Conservation (phyloP, 768 basidiomycete species). For the Agaricus bisporus region DNA sequence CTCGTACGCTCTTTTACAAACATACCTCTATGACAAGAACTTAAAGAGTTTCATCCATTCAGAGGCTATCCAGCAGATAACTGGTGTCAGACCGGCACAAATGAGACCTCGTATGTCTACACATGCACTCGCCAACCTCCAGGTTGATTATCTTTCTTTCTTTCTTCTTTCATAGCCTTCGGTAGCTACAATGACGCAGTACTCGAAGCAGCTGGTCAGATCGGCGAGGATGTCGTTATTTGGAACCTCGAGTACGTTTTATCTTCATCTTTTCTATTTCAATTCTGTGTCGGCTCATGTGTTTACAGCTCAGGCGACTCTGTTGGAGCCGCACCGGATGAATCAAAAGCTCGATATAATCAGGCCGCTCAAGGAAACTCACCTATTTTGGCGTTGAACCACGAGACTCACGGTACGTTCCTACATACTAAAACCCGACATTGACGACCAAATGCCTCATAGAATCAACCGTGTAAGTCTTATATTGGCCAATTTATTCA, state of each 20-base stretch:
- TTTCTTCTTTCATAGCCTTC: constrained; percentile 19
- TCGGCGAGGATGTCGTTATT: constrained; percentile 20
- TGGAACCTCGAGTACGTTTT: constrained; percentile 30
- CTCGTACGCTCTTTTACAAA: neutral
- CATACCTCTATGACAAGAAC: no score
- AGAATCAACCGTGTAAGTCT: constrained; percentile 11
- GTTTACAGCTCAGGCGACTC: constrained; percentile 29
- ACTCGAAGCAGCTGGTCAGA: constrained; percentile 15
- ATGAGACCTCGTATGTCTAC: constrained; percentile 19
- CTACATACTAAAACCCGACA: neutral
- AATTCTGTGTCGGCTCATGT: neutral
- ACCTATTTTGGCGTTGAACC: constrained; percentile 29
- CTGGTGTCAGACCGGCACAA: constrained; percentile 18
- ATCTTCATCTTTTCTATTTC: neutral
- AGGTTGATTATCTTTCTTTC: neutral
- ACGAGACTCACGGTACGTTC: constrained; percentile 24
- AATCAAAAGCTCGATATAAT: constrained; percentile 24
- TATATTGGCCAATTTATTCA: neutral
- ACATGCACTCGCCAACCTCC: neutral
- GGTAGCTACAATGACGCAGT: constrained; percentile 30
- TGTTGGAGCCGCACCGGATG: constrained; percentile 20
- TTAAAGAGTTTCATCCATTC: neutral
- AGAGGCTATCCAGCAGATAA: constrained; percentile 19
- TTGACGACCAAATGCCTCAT: neutral
- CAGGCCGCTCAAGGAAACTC: constrained; percentile 19